Evolutionary conservation across 225 moss, liverwort and hornwort species (phyloP), one percentile per base, ranked within the genome.

Genomic region (Polytrichum formosum): DNA sequence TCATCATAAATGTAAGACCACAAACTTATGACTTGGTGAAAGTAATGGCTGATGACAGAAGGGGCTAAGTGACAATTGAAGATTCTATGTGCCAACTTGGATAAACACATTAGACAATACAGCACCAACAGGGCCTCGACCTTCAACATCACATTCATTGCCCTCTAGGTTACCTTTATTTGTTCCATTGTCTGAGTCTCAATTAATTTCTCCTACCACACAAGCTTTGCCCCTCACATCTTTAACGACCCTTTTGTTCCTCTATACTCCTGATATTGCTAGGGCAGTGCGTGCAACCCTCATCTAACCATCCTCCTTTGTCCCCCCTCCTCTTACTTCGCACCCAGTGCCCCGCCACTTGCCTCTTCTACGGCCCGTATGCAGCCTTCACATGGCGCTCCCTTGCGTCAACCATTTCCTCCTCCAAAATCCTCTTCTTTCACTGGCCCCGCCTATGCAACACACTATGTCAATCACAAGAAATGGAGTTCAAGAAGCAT

Each of bases 341-440:
- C 75, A 17, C 62, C 62, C 53, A 67, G 67, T 67, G 66, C 80
- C n/a, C 68, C 79, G 22, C 79, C 77, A 62, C 70, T 80, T 63
- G 74, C 86, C 8, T 73, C 89, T 33, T 83, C 89, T 21, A 68
- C 78, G 56, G 74, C 81, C 37, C 61, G 62, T 19, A 65, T 90
- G 77, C 89, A 90, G 75, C 81, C 89, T 56, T 86, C 89, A 9
- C 86, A 83, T 75, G 89, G 89, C 28, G 89, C 89, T 53, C 86
- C 86, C 33, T 81, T 90, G 25, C 79, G 86, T 21, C 89, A 89
- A 77, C 89, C 89, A 20, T 90, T 90, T 63, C 89, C 86, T 56
- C 89, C 86, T 68, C 86, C 89, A 26, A 28, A 81, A 81, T 63
- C 86, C 83, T 56, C 75, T 86, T 59, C 81, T 81, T 10, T 90